phyloP scores from a whole-genome alignment of 2,329 filamentous ascomycete species.

The Stachybotrys echinatus region DNA sequence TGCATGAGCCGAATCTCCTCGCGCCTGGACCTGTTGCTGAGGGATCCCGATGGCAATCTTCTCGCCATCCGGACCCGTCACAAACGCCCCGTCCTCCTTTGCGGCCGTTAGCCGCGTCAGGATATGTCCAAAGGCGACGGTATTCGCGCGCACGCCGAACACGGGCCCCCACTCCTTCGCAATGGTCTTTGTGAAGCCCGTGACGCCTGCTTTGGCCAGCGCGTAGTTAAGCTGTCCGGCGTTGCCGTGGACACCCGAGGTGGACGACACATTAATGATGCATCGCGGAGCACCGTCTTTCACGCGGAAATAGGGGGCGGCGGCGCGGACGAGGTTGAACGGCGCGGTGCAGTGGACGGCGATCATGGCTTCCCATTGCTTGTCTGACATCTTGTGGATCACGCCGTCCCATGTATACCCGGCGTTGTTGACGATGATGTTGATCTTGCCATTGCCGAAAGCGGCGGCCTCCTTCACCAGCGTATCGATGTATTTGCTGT shows the following conservation, averaged over 20 bases:
- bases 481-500: constrained; percentile 62
- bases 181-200: constrained; percentile 81
- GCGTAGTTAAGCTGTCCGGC: constrained; percentile 89
- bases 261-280: constrained; percentile 80
- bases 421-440: constrained; percentile 88
- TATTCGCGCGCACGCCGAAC: constrained; percentile 80
- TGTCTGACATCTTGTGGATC: constrained; percentile 87
- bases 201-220: constrained; percentile 77
- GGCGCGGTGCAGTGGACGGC: constrained; percentile 79
- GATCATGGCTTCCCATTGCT: constrained; percentile 87
- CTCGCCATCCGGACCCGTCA: constrained; percentile 69
- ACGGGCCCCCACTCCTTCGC: constrained; percentile 86
- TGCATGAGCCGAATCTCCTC: constrained; percentile 38
- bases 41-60: constrained; percentile 74
- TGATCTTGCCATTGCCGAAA: constrained; percentile 82
- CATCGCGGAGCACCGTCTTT: constrained; percentile 73
- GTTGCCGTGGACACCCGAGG: constrained; percentile 79
- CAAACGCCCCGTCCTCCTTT: constrained; percentile 79
- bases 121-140: constrained; percentile 79
- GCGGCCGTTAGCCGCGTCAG: constrained; percentile 74
- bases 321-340: constrained; percentile 75
- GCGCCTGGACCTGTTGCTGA: constrained; percentile 44
- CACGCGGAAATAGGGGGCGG: constrained; percentile 82
- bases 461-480: constrained; percentile 72
- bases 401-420: constrained; percentile 92